Evolutionary conservation across 805 yeast genomes (phyloP).

Genomic region (Komagataella kurtzmanii): DNA sequence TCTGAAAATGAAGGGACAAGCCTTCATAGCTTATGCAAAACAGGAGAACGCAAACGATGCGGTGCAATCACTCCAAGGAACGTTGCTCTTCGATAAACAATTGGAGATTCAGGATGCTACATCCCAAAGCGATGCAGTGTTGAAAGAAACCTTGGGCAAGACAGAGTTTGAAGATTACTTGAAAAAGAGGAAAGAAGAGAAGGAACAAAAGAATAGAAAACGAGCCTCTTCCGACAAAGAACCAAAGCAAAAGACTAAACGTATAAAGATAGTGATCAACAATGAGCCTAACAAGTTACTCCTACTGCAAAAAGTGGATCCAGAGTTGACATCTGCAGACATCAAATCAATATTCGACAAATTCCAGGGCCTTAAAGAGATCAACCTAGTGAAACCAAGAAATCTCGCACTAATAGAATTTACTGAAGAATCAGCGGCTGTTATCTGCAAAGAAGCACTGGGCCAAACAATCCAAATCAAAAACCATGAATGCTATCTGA

Average conservation of each 20-base stretch:
- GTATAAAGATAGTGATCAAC: conserved; percentile 5
- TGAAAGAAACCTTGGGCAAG: conserved; percentile 7
- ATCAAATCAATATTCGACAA: conserved; percentile 32
- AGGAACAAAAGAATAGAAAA: not conserved
- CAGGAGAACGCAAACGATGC: conserved; percentile 31
- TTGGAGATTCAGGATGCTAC: conserved; percentile 31
- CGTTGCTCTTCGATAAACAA: conserved; percentile 30
- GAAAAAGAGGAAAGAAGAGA: conserved; percentile 1
- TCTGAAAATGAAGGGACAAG: conserved; percentile 69
- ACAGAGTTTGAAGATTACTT: conserved; percentile 3
- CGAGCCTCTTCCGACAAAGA: not conserved
- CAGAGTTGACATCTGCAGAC: conserved; percentile 21
- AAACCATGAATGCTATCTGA: conserved; percentile 11
- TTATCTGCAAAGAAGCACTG: conserved; percentile 10
- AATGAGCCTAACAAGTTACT: conserved; percentile 55
- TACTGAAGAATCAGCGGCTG: conserved; percentile 37
- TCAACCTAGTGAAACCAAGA: conserved; percentile 53
- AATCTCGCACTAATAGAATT: conserved; percentile 77
- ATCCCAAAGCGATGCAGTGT: conserved; percentile 27
- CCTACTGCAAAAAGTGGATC: conserved; percentile 53
- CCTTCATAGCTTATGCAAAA: conserved; percentile 48
- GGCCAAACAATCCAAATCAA: conserved; percentile 9
- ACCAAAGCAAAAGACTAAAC: conserved; percentile 1
- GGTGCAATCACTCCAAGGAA: conserved; percentile 24
- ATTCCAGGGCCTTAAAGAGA: conserved; percentile 48